Conservation (phyloP, 2,329 filamentous ascomycete genomes). For the Paramyrothecium sp. region DNA sequence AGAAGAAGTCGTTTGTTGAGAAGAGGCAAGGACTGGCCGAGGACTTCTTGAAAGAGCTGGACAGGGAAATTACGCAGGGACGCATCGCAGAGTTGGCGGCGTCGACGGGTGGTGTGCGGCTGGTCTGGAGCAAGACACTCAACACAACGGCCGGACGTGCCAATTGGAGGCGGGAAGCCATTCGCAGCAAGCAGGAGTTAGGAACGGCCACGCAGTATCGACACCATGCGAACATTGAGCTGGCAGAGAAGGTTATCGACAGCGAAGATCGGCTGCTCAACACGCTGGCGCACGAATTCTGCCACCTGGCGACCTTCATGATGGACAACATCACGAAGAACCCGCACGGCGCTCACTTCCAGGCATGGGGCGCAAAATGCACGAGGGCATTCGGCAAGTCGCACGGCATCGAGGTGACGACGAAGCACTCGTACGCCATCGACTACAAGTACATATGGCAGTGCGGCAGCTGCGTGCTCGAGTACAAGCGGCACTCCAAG, state of each 20-base stretch:
- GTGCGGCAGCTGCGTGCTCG: constrained; percentile 65
- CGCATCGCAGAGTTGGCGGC: constrained; percentile 57
- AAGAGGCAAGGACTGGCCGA: constrained; percentile 62
- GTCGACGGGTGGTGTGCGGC: constrained; percentile 66
- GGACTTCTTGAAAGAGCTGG: constrained; percentile 67
- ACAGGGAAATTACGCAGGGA: constrained; percentile 60
- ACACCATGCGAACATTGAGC: constrained; percentile 77
- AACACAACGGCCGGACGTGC: constrained; percentile 77
- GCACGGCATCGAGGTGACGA: constrained; percentile 75
- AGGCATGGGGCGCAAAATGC: constrained; percentile 64
- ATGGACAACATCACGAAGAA: constrained; percentile 70
- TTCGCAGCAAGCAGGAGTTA: constrained; percentile 27
- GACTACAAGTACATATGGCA: constrained; percentile 91
- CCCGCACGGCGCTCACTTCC: constrained; percentile 84
- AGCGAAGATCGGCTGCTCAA: constrained; percentile 77
- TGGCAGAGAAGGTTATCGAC: constrained; percentile 85
- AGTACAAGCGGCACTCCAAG: constrained; percentile 82
- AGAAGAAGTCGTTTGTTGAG: constrained; percentile 61
- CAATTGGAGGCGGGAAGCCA: constrained; percentile 65
- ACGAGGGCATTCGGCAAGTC: constrained; percentile 51
- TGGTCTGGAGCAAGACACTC: constrained; percentile 76
- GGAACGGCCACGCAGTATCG: constrained; percentile 22
- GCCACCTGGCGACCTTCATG: constrained; percentile 92
- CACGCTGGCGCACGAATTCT: constrained; percentile 95
- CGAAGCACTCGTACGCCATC: constrained; percentile 86